These are phyloP conservation scores for Fraxinus sp. DNA, from an alignment of 305 asterid genomes.

Conservation along the genomic window DNA sequence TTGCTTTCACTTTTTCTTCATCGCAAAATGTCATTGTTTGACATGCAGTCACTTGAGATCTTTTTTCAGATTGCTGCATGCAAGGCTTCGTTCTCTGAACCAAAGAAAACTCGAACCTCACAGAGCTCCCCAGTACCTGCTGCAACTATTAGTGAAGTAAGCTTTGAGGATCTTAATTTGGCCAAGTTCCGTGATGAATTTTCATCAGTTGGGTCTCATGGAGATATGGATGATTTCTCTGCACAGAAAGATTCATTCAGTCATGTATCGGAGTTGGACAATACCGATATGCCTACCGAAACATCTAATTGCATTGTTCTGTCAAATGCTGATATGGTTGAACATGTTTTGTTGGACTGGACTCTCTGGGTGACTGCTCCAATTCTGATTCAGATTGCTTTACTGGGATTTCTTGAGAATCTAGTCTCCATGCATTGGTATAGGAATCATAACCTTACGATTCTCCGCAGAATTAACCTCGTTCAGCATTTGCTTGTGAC, in stretches of 20 bases:
- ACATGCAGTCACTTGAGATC: constrained; percentile 97
- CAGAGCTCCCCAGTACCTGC: constrained; percentile 57
- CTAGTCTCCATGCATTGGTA: constrained; percentile 99
- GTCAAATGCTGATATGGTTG: constrained; percentile 99
- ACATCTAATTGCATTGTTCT: constrained; percentile 94
- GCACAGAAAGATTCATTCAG: constrained; percentile 88
- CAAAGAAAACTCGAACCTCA: constrained; percentile 50
- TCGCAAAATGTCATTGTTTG: constrained; percentile 92
- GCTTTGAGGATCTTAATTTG: constrained; percentile 73
- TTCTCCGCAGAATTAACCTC: constrained; percentile 92
- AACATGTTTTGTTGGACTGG: constrained; percentile 99
- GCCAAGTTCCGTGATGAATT: constrained; percentile 85
- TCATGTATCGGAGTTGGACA: constrained; percentile 90
- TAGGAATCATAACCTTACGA: constrained; percentile 95
- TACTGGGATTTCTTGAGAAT: constrained; percentile 98
- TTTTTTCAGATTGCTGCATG: constrained; percentile 99
- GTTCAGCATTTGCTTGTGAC: constrained; percentile 97
- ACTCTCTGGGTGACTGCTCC: constrained; percentile 98
- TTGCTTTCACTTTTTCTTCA: constrained; percentile 94
- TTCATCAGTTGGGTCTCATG: constrained; percentile 93
- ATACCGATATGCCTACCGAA: constrained; percentile 71
- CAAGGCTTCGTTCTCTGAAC: constrained; percentile 95
- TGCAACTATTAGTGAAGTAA: constrained; percentile 48
- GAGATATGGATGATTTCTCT: constrained; percentile 94
- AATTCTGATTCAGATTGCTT: constrained; percentile 79